Base-by-base conservation (phyloP, 2,329 filamentous ascomycete species). In the Hypoxylon sp. region DNA sequence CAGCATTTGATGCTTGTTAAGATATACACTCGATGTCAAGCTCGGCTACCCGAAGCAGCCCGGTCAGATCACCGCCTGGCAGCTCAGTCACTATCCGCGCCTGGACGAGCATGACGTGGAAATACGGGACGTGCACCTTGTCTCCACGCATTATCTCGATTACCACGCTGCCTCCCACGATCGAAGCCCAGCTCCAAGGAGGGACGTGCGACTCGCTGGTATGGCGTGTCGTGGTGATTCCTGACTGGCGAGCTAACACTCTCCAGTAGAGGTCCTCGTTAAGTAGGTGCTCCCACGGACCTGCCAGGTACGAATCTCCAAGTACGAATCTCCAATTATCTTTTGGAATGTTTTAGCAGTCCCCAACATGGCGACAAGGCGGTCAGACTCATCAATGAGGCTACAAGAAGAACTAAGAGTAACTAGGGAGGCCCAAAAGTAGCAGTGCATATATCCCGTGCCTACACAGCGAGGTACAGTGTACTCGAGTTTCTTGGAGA, bases 371-470 rank as follows among this genome's bases (percentile, higher is more conserved):
- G 58, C 58, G 26, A 50, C 32, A 4, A 60, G 20, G 17, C 44
- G 55, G 10, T 60, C 57, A n/a, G 44, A 60, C 8, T 60, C 57
- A 11, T 60, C 50, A 2, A 50, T 60, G 32, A 56, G 53, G 6
- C 11, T 0, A 10, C 30, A 56, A 8, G 53, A 39, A 28, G 11
- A 48, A 28, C n/a, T n/a, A 3, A 56, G 26, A 8, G 15, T 13
- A 5, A 20, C 6, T 43, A 43, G 48, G 37, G 8, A 6, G 34
- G n/a, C n/a, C n/a, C n/a, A 4, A 26, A 26, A 26, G 24, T 26
- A 26, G n/a, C n/a, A 26, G 24, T 26, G 4, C 24, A 26, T 26
- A 26, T 26, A 7, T 26, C 4, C 7, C 7, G 24, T 4, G 7
- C 24, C 24, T 26, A 26, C n/a, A n/a, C n/a, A n/a, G n/a, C n/a